Base-by-base conservation (phyloP, 345 rosid genomes). In the Anastatica hierochuntica region DNA sequence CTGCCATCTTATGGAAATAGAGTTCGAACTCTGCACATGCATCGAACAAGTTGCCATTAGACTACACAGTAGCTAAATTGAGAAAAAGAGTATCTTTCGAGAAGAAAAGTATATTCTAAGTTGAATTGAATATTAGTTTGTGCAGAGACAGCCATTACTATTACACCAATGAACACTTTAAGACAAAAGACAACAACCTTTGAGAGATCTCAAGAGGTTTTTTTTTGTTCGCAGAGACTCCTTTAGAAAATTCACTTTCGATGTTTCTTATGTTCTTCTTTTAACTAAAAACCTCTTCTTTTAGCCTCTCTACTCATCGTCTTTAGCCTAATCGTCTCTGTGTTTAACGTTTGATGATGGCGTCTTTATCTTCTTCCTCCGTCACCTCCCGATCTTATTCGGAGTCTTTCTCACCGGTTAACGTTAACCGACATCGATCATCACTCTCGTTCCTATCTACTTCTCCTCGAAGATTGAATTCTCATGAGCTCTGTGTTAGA, bases 161-260 rank as follows among this genome's bases (percentile, higher is more conserved):
- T n/a, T n/a, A n/a, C n/a, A n/a, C n/a, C n/a, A n/a, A n/a, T n/a
- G n/a, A n/a, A n/a, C n/a, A n/a, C n/a, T 36, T 43, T 27, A 4
- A 8, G 10, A 14, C 18, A 24, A 35, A 18, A 20, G 29, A 26
- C 9, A 34, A 31, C 56, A 74, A 71, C 88, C 89, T 74, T 84
- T 84, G 82, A 84, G 84, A 76, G 87, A 84, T 84, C 79, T 80
- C 92, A 76, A 82, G 70, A 74, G 89, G n/a, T n/a, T 38, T 67
- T 57, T 7, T 27, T 43, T 19, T 43, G 58, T 5, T 63, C 39
- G 55, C 77, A 80, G 27, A 14, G 57, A 23, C 14, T 26, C 49
- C 53, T 71, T 60, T 43, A n/a, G n/a, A n/a, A n/a, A 7, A 14
- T 37, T 7, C 44, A 49, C 71, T 69, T 65, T 84, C 88, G 96